phyloP scores from a whole-genome alignment of 805 yeast genomes.

The Trichomonascus vanleenenianus region DNA sequence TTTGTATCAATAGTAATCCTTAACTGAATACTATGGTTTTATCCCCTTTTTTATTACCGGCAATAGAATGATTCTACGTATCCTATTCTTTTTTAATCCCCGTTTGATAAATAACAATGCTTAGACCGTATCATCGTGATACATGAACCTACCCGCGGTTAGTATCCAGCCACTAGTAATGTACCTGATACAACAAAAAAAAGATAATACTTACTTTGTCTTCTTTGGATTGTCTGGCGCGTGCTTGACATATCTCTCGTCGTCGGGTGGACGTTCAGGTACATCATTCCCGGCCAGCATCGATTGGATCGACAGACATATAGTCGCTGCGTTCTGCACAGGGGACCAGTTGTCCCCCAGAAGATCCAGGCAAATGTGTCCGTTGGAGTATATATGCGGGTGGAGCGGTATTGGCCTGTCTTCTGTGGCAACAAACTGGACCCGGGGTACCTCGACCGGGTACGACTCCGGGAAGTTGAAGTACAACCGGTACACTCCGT shows the following conservation, averaged over 20 bases:
- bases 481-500: constrained; percentile 35
- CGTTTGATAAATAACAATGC: no score
- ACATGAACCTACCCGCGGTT: constrained; percentile 32
- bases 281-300: constrained; percentile 46
- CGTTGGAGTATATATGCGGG: constrained; percentile 70
- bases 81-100: no score
- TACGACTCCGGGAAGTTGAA: constrained; percentile 39
- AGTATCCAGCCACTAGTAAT: constrained; percentile 15
- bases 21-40: no score
- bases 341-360: constrained; percentile 65
- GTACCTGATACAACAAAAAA: background rate
- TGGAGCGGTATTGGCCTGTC: constrained; percentile 48
- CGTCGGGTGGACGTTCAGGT: constrained; percentile 49
- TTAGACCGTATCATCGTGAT: constrained; percentile 48
- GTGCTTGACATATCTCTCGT: constrained; percentile 37
- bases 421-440: constrained; percentile 36
- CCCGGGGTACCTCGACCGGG: constrained; percentile 55
- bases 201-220: constrained; percentile 16
- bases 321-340: constrained; percentile 36
- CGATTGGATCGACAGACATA: constrained; percentile 51
- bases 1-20: no score
- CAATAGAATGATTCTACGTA: no score
- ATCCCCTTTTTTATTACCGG: no score
- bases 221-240: constrained; percentile 56
- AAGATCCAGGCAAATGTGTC: constrained; percentile 65